These are phyloP conservation scores for Colletotrichum gigasporum DNA, from an alignment of 2,329 filamentous ascomycete genomes.

Conservation along the genomic window DNA sequence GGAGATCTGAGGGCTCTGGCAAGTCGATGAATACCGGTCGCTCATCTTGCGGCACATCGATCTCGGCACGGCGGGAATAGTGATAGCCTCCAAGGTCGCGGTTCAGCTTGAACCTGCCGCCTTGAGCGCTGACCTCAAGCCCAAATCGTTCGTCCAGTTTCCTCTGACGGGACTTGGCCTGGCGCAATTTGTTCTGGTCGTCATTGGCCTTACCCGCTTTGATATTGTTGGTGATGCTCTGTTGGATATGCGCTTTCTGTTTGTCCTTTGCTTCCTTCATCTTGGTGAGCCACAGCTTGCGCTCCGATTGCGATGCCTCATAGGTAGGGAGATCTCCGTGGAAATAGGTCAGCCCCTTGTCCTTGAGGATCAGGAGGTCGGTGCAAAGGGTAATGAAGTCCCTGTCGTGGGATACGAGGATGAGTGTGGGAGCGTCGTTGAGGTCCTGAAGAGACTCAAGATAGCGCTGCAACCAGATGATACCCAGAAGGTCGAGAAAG, in stretches of 20 bases:
- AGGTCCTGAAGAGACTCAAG: slow-evolving; percentile 66
- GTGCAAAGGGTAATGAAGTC: slow-evolving; percentile 82
- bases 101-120: slow-evolving; percentile 83
- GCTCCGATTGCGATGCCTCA: slow-evolving; percentile 73
- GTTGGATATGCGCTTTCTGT: slow-evolving; percentile 82
- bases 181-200: slow-evolving; percentile 86
- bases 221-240: slow-evolving; percentile 78
- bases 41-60: slow-evolving; percentile 75
- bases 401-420: slow-evolving; percentile 86
- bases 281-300: slow-evolving; percentile 72
- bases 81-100: slow-evolving; percentile 74
- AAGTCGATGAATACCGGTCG: slow-evolving; percentile 66
- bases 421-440: slow-evolving; percentile 69
- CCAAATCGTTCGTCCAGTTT: slow-evolving; percentile 86
- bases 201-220: slow-evolving; percentile 80
- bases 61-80: slow-evolving; percentile 67
- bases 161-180: slow-evolving; percentile 85
- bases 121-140: slow-evolving; percentile 75
- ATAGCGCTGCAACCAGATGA: slow-evolving; percentile 85
- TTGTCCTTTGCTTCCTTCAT: slow-evolving; percentile 87
- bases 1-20: slow-evolving; percentile 73
- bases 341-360: slow-evolving; percentile 78
- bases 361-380: slow-evolving; percentile 79
- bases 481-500: slow-evolving; percentile 83
- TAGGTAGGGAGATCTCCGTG: slow-evolving; percentile 79